A percentile compares a stretch with the other conserved stretches of the same genome.
Conservation (phyloP, 1,284 basidiomycete species). For the Exobasidium rhododendri region DNA sequence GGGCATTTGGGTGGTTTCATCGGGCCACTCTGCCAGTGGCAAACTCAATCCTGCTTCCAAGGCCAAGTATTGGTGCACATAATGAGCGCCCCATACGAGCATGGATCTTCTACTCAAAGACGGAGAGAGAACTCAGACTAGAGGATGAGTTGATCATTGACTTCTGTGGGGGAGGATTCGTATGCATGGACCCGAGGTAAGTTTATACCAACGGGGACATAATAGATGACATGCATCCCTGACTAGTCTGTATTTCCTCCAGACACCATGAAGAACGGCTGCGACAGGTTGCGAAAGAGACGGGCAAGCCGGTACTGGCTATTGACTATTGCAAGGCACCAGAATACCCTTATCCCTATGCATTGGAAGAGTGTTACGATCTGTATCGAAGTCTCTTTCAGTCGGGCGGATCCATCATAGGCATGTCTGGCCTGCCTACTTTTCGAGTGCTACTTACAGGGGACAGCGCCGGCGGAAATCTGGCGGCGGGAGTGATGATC, state of each 20-base stretch:
- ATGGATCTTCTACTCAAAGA: slow-evolving; percentile 77
- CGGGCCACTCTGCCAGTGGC: slow-evolving; percentile 65
- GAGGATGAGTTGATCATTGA: slow-evolving; percentile 59
- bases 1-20: slow-evolving; percentile 63
- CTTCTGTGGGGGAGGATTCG: slow-evolving; percentile 91
- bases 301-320: slow-evolving; percentile 74
- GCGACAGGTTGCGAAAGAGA: slow-evolving; percentile 75
- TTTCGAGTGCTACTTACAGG: slow-evolving; percentile 42
- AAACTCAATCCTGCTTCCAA: slow-evolving; percentile 73
- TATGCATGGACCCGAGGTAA: slow-evolving; percentile 67
- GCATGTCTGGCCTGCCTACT: slow-evolving; percentile 61
- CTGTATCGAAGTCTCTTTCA: slow-evolving; percentile 77
- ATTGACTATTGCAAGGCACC: slow-evolving; percentile 96
- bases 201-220: neutral
- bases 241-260: slow-evolving; percentile 55
- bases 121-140: slow-evolving; percentile 64
- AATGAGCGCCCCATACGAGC: slow-evolving; percentile 72
- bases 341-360: slow-evolving; percentile 57
- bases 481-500: slow-evolving; percentile 36
- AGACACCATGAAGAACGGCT: slow-evolving; percentile 92
- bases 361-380: slow-evolving; percentile 16
- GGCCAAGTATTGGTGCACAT: slow-evolving; percentile 60
- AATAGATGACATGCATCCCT: neutral
- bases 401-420: slow-evolving; percentile 74
- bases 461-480: slow-evolving; percentile 45